phyloP scores from a whole-genome alignment of 805 yeast species.

The Kluyveromyces wickerhamii region DNA sequence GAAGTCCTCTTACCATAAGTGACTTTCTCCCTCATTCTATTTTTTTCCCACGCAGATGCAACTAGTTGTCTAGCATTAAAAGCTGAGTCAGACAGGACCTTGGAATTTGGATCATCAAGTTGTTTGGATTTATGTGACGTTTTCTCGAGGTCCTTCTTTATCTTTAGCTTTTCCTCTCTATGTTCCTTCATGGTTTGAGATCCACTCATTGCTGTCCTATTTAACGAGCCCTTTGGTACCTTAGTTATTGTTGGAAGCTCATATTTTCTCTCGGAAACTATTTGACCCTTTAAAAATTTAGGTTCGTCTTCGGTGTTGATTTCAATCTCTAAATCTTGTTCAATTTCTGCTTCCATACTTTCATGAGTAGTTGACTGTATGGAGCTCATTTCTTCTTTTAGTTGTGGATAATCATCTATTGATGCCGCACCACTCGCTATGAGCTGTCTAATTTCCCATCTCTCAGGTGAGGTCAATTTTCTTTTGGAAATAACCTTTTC shows the following conservation, averaged over 20 bases:
- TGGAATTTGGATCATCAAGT: slow-evolving; percentile 25
- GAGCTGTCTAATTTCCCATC: slow-evolving; percentile 84
- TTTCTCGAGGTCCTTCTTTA: slow-evolving; percentile 38
- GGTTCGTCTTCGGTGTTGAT: slow-evolving; percentile 58
- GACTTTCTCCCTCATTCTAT: slow-evolving; percentile 22
- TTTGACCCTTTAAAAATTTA: slow-evolving; percentile 52
- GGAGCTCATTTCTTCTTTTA: slow-evolving; percentile 33
- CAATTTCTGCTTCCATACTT: slow-evolving; percentile 8
- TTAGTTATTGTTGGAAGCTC: slow-evolving; percentile 52
- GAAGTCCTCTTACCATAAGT: slow-evolving; percentile 33
- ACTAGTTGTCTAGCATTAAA: slow-evolving; percentile 17
- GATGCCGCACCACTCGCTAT: slow-evolving; percentile 70
- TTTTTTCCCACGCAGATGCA: slow-evolving; percentile 28
- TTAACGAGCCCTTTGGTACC: slow-evolving; percentile 73
- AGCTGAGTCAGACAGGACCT: slow-evolving; percentile 8
- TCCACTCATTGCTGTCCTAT: slow-evolving; percentile 68
- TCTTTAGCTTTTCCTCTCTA: slow-evolving; percentile 49
- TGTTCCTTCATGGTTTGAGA: slow-evolving; percentile 58
- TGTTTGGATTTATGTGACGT: slow-evolving; percentile 25
- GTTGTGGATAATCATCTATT: slow-evolving; percentile 61
- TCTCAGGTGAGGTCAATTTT: slow-evolving; percentile 72
- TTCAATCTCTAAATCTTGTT: slow-evolving; percentile 62
- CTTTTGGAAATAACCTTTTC: slow-evolving; percentile 23
- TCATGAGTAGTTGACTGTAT: slow-evolving; percentile 14
- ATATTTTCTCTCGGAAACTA: slow-evolving; percentile 25